These are phyloP conservation scores for Pulveroboletus ravenelii DNA, from an alignment of 768 basidiomycete species.

Conservation along the genomic window DNA sequence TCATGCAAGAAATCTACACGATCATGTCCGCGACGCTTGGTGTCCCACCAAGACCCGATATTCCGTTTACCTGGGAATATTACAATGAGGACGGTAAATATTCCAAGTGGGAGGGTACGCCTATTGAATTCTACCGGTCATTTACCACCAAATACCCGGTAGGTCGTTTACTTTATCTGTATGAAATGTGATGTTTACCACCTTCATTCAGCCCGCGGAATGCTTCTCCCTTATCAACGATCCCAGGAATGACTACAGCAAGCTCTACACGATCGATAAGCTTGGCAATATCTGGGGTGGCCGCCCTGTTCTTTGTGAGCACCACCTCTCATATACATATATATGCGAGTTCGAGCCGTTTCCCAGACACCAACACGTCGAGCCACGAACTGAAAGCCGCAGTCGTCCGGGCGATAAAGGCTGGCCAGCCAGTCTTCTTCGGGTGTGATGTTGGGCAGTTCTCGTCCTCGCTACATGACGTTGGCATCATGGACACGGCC, in stretches of 20 bases:
- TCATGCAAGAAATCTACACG: constrained; percentile 79
- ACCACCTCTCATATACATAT: neutral
- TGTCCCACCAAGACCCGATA: constrained; percentile 71
- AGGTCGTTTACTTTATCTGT: constrained; percentile 17
- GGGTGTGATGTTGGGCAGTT: constrained; percentile 95
- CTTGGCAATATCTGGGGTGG: constrained; percentile 92
- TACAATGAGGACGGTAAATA: constrained; percentile 75
- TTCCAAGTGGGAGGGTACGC: constrained; percentile 73
- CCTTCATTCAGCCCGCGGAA: constrained; percentile 49
- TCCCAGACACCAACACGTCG: constrained; percentile 82
- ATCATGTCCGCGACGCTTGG: constrained; percentile 85
- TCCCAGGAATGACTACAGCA: constrained; percentile 78
- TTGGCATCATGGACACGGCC: constrained; percentile 84
- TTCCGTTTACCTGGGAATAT: constrained; percentile 83
- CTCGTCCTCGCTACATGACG: constrained; percentile 47
- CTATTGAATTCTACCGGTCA: constrained; percentile 71
- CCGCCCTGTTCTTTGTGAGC: constrained; percentile 75
- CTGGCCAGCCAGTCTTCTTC: constrained; percentile 89
- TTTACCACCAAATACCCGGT: constrained; percentile 58
- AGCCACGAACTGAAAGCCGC: constrained; percentile 75
- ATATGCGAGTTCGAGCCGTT: neutral
- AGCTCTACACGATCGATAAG: constrained; percentile 87
- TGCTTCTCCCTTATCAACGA: constrained; percentile 94
- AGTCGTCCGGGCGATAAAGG: constrained; percentile 82
- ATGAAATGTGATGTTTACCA: neutral